Conservation (phyloP, 768 basidiomycete genomes). For the Tulasnella sp. region DNA sequence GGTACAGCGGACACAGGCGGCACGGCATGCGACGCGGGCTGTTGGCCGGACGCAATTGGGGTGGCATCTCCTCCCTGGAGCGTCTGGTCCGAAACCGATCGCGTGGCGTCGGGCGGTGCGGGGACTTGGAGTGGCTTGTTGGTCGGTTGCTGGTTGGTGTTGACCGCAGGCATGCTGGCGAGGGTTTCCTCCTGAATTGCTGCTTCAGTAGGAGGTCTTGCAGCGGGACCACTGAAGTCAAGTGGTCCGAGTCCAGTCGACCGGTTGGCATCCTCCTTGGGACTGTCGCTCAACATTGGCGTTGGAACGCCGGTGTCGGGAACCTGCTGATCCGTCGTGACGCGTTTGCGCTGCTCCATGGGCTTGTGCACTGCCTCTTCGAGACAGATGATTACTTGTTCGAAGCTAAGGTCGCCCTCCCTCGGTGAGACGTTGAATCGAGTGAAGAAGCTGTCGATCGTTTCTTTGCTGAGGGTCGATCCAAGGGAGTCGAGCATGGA, state of each 20-base stretch:
- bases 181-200: not conserved
- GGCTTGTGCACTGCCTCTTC: slow-evolving; percentile 80
- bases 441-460: slow-evolving; percentile 78
- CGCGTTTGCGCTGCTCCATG: slow-evolving; percentile 61
- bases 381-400: slow-evolving; percentile 77
- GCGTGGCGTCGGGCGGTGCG: not conserved
- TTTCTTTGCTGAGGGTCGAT: slow-evolving; percentile 77
- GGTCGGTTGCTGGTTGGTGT: slow-evolving; percentile 11
- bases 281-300: slow-evolving; percentile 30
- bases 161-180: not conserved
- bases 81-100: not conserved
- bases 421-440: slow-evolving; percentile 60
- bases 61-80: slow-evolving; percentile 3
- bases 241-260: slow-evolving; percentile 35
- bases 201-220: not conserved
- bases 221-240: slow-evolving; percentile 58
- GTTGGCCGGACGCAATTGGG: not conserved
- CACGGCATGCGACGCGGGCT: not conserved
- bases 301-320: slow-evolving; percentile 32
- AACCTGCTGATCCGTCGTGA: slow-evolving; percentile 49
- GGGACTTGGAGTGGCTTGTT: slow-evolving; percentile 10
- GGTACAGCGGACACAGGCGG: not conserved
- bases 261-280: slow-evolving; percentile 25
- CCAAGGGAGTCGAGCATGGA: slow-evolving; percentile 97
- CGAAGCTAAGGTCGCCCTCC: slow-evolving; percentile 68